A percentile compares a stretch with the other conserved stretches of the same genome.
phyloP scores from a whole-genome alignment of 2,329 filamentous ascomycete genomes.

The Cladosporium cucumerinum region DNA sequence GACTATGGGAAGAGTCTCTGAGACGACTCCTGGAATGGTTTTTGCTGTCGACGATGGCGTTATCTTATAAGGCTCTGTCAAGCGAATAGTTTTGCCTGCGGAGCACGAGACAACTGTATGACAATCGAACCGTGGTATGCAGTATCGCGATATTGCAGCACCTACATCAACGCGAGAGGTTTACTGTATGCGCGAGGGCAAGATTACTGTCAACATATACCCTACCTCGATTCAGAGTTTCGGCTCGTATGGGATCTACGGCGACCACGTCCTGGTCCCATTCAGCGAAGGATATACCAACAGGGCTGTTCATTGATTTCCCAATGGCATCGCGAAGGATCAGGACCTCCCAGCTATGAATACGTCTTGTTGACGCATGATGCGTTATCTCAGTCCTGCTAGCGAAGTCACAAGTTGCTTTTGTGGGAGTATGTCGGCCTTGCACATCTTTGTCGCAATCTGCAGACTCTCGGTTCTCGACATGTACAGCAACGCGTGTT shows the following conservation, averaged over 20 bases:
- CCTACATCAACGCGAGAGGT: background rate
- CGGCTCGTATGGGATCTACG: background rate
- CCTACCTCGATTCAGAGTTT: background rate
- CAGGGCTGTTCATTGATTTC: background rate
- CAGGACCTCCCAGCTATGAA: background rate
- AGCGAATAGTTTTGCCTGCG: background rate
- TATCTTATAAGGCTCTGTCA: background rate
- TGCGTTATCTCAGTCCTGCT: background rate
- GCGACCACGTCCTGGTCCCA: background rate
- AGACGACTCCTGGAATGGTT: background rate
- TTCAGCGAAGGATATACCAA: background rate
- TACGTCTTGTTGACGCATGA: background rate
- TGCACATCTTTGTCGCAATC: background rate
- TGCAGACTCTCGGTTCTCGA: background rate
- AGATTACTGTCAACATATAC: background rate
- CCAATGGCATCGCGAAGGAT: background rate
- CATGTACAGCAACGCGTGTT: background rate
- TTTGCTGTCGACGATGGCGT: background rate
- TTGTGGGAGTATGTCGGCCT: background rate
- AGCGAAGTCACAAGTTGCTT: background rate
- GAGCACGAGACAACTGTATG: background rate
- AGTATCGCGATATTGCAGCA: background rate
- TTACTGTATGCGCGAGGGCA: background rate
- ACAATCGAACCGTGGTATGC: background rate
- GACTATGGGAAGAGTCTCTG: background rate